Evolutionary conservation across 495 filamentous ascomycete species (phyloP).

Genomic region (Sabuloglossum arenarium): DNA sequence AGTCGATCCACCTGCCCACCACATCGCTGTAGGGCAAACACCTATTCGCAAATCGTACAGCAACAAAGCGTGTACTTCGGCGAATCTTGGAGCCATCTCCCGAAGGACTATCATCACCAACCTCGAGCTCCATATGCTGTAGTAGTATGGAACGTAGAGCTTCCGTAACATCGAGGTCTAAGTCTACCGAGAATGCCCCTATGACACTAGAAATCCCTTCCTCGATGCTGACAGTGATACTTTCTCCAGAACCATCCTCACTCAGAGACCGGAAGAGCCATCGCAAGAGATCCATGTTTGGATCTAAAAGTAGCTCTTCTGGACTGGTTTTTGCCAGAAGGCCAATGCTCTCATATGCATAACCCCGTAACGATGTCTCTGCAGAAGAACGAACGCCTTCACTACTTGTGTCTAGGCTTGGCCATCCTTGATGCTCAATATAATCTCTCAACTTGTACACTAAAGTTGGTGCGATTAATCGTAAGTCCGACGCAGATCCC

Average conservation of each 20-base stretch:
- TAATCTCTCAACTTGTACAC: constrained; percentile 52
- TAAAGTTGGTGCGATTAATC: constrained; percentile 44
- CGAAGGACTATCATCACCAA: constrained; percentile 23
- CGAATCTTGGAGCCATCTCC: constrained; percentile 23
- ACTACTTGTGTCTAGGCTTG: constrained; percentile 23
- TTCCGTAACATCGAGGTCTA: constrained; percentile 16
- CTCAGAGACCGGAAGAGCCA: constrained; percentile 71
- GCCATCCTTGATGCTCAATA: constrained; percentile 69
- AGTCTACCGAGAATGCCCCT: constrained; percentile 28
- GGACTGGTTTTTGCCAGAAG: constrained; percentile 37
- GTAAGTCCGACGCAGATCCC: constrained; percentile 34
- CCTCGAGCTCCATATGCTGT: constrained; percentile 38
- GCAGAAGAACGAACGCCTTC: constrained; percentile 30
- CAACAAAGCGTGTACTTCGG: constrained; percentile 54
- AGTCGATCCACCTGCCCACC: constrained; percentile 66
- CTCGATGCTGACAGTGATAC: constrained; percentile 70
- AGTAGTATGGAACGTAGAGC: constrained; percentile 33
- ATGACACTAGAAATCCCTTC: constrained; percentile 66
- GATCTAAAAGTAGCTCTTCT: constrained; percentile 29
- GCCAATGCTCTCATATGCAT: constrained; percentile 72
- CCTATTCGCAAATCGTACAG: constrained; percentile 79
- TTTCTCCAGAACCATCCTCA: constrained; percentile 52
- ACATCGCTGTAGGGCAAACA: constrained; percentile 64
- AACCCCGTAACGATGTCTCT: constrained; percentile 42
- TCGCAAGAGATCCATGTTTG: constrained; percentile 37